Conservation (phyloP, 2,329 filamentous ascomycete species). For the Calonectria crousiana region DNA sequence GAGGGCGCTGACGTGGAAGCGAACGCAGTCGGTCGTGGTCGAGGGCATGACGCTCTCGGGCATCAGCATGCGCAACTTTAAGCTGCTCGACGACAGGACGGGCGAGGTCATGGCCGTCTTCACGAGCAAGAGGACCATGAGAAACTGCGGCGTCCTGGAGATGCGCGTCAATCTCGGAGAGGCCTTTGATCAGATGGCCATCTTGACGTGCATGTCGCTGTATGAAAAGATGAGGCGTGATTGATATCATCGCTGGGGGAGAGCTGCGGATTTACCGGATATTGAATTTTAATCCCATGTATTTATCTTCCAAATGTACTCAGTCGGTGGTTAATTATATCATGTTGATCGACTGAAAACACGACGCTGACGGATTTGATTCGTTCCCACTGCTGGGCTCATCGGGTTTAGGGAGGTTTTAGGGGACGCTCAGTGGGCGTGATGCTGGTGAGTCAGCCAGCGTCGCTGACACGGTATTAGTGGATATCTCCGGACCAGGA, state of each 20-base stretch:
- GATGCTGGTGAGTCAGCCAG: not conserved
- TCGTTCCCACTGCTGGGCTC: not conserved
- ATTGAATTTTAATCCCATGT: not conserved
- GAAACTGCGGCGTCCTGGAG: slow-evolving; percentile 28
- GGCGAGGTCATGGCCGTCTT: slow-evolving; percentile 31
- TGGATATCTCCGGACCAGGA: not conserved
- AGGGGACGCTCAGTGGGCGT: not conserved
- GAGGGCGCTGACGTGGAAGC: slow-evolving; percentile 30
- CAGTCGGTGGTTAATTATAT: not conserved
- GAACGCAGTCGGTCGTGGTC: slow-evolving; percentile 23
- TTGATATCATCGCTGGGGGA: not conserved
- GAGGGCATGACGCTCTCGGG: slow-evolving; percentile 13
- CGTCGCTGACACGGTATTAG: not conserved
- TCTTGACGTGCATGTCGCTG: slow-evolving; percentile 29
- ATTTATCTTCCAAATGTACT: not conserved
- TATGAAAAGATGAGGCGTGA: slow-evolving; percentile 30
- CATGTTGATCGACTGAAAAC: not conserved
- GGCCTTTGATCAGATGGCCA: slow-evolving; percentile 31
- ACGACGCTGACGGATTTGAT: not conserved
- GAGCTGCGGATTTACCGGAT: not conserved
- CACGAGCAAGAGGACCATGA: slow-evolving; percentile 13
- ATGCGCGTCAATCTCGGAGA: slow-evolving; percentile 28
- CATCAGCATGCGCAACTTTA: slow-evolving; percentile 21
- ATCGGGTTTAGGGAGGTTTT: not conserved
- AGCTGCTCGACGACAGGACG: slow-evolving; percentile 26